Evolutionary conservation across 2,329 filamentous ascomycete species (phyloP).

Genomic region (Sphaceloma murrayae): DNA sequence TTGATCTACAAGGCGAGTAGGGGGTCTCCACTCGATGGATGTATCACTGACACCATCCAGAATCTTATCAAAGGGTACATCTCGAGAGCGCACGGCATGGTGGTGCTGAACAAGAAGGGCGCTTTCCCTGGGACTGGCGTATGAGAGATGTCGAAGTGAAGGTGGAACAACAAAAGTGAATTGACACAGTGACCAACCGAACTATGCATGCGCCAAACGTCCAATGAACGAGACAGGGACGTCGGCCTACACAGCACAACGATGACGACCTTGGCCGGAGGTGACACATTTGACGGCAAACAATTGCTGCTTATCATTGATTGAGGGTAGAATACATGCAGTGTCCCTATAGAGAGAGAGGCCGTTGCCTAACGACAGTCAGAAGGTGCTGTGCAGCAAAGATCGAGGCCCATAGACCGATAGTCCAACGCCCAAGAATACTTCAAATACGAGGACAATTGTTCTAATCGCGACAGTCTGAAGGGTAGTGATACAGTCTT

Average conservation of each 20-base stretch:
- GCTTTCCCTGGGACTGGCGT: conserved; percentile 87
- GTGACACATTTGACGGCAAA: neutral
- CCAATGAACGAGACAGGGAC: too few relatives aligned
- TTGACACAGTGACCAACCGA: too few relatives aligned
- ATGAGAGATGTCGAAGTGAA: conserved; percentile 24
- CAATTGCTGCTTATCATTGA: too few relatives aligned
- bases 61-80: conserved; percentile 98
- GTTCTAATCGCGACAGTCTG: conserved; percentile 1
- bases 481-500: conserved; percentile 11
- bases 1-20: conserved; percentile 88
- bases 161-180: too few relatives aligned
- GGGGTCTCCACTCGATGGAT: neutral
- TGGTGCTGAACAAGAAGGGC: conserved; percentile 85
- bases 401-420: too few relatives aligned
- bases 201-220: too few relatives aligned
- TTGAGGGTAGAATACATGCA: conserved; percentile 11
- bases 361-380: conserved; percentile 1
- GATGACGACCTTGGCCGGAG: neutral
- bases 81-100: conserved; percentile 74
- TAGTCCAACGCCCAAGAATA: neutral
- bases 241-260: too few relatives aligned
- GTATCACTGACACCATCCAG: conserved; percentile 36
- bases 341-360: too few relatives aligned
- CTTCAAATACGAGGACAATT: too few relatives aligned
- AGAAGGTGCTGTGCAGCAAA: too few relatives aligned